Evolutionary conservation across 495 filamentous ascomycete species (phyloP), one percentile per base, ranked within the genome.

Genomic region (Geopyxis carbonaria): DNA sequence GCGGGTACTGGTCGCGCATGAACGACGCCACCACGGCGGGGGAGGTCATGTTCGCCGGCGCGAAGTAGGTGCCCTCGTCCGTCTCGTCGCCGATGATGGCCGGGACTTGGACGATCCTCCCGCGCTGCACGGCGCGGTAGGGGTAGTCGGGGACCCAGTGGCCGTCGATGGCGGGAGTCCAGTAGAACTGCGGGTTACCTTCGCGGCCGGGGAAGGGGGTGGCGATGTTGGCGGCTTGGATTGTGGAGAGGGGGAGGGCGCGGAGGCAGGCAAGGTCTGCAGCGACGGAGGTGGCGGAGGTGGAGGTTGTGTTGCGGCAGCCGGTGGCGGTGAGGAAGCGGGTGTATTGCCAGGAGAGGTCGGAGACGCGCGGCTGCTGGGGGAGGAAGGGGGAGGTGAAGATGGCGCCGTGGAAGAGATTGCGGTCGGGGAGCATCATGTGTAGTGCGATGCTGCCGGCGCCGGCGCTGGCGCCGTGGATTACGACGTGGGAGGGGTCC

Each of bases 401-500:
- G 14, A 46, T 22, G 14, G 31, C 44, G 15, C 24, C 14, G 13
- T 42, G 31, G 25, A 38, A 46, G 9, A 46, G 32, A 20, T 46
- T 46, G n/a, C 21, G 15, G 7, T 22, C 34, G 20, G 19, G 19
- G 5, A 36, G 11, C 10, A 34, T 27, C 24, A 45, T 4, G 22
- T 45, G 43, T 6, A 42, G 43, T 6, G 43, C 0, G 16, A 42
- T 31, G 0, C 31, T n/a, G 4, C 70, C 69, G 14, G 57, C 72
- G 6, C 71, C 69, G 5, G 71, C 70, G 18, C 55, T 57, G 36
- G 51, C 59, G 15, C 56, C 64, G 60, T 54, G 62, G 41, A 60
- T 57, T 7, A 46, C 38, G 8, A 60, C 46, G n/a, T 55, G 36
- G 18, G 34, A 21, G 0, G 66, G 64, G 45, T 73, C 64, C 4